Percentiles rank a stretch among this genome's conserved stretches.
Conservation (phyloP, 2,329 filamentous ascomycete genomes). For the Paraphaeosphaeria minitans region DNA sequence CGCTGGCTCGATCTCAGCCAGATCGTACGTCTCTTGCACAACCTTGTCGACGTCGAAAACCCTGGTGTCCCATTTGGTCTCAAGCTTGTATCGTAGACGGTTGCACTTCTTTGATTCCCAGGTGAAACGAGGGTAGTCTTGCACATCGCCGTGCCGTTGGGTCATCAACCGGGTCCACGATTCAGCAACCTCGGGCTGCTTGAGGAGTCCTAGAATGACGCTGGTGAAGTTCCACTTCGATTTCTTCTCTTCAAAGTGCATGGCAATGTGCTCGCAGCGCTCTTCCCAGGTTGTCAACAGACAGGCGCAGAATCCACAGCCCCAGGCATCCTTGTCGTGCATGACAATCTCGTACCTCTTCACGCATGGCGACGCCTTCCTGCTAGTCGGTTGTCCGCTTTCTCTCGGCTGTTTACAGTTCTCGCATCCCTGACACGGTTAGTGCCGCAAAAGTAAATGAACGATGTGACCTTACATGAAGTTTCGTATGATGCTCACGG, state of each 20-base stretch:
- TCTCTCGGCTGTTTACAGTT: slow-evolving; percentile 69
- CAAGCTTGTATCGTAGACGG: slow-evolving; percentile 67
- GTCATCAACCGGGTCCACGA: slow-evolving; percentile 65
- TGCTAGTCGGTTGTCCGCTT: slow-evolving; percentile 57
- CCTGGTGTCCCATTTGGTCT: slow-evolving; percentile 65
- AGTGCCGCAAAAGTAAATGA: slow-evolving; percentile 12
- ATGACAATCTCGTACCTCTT: slow-evolving; percentile 52
- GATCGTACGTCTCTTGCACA: slow-evolving; percentile 63
- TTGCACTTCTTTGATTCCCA: slow-evolving; percentile 70
- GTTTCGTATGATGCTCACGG: slow-evolving; percentile 70
- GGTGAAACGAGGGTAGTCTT: slow-evolving; percentile 50
- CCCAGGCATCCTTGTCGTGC: slow-evolving; percentile 69
- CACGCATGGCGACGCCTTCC: slow-evolving; percentile 53
- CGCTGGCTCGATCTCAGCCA: slow-evolving; percentile 48
- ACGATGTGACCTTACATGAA: slow-evolving; percentile 56
- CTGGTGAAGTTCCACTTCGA: slow-evolving; percentile 72
- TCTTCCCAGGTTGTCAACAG: slow-evolving; percentile 68
- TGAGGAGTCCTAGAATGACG: slow-evolving; percentile 70
- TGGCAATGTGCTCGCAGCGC: slow-evolving; percentile 70
- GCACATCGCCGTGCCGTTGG: slow-evolving; percentile 61
- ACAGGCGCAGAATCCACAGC: slow-evolving; percentile 70
- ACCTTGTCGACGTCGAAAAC: slow-evolving; percentile 60
- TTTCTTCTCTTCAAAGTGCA: slow-evolving; percentile 69
- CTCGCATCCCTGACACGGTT: slow-evolving; percentile 56
- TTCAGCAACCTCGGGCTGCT: slow-evolving; percentile 65